Evolutionary conservation across 106 monocot species (phyloP), one percentile per base, ranked within the genome.

Genomic region (Iris macrosiphon): DNA sequence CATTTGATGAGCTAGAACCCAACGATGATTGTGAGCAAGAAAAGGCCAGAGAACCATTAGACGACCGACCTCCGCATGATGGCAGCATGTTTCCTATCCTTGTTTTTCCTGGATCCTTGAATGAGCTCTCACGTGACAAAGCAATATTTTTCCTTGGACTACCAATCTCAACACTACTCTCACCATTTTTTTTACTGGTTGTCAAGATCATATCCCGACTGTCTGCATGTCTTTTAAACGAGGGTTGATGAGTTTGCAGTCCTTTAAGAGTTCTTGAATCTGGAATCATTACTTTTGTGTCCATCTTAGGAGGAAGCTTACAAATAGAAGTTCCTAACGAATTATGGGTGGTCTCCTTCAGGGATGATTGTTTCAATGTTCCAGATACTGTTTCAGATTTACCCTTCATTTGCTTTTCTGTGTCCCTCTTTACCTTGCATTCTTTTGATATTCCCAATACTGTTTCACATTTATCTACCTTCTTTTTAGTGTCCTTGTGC

Each of bases 371-470:
- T 45, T 64, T 77, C 40, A 33, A 55, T 25, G 41, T 59, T 42
- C 32, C 55, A 25, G 33, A 26, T 50, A 64, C 33, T 13, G 10
- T 12, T 26, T 78, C 75, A 40, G 66, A 65, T 52, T 61, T 67
- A 51, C 65, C 45, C 3, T 52, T 42, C 40, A 70, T 72, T 25
- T 67, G 48, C 35, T 61, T 52, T 65, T 64, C 68, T 37, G 19
- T 13, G 14, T 78, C 54, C 42, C 70, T 73, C 63, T 84, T 71
- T 16, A 65, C 19, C 63, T 75, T 72, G 63, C 90, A 87, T 57
- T 74, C 98, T 58, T 41, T 24, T 58, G 57, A 40, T 58, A 15
- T 12, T 58, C 41, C 49, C 13, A 23, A 27, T 59, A 60, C 49
- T 13, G 4, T 9, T 27, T 76, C 79, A 39, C 65, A 67, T 54